Evolutionary conservation across 495 filamentous ascomycete genomes (phyloP).

Genomic region (Xylaria cubensis): DNA sequence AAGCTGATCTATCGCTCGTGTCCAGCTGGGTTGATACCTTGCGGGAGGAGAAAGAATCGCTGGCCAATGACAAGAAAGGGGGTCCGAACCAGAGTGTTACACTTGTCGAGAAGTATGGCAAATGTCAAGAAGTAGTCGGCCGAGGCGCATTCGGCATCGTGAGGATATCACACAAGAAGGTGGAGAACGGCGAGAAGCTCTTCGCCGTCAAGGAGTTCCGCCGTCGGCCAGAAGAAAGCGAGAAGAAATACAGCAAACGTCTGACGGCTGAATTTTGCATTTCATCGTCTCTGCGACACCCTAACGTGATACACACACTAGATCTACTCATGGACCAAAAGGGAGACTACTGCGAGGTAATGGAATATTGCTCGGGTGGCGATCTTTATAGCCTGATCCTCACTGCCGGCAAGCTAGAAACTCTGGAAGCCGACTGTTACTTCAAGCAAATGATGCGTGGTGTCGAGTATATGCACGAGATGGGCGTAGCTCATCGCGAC

Average conservation of each 20-base stretch:
- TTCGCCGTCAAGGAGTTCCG: conserved; percentile 99
- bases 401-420: conserved; percentile 90
- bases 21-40: conserved; percentile 96
- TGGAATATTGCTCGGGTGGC: conserved; percentile 98
- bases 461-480: conserved; percentile 99
- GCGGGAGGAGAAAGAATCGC: conserved; percentile 80
- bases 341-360: conserved; percentile 98
- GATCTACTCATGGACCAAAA: conserved; percentile 95
- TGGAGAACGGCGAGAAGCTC: conserved; percentile 89
- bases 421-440: conserved; percentile 93
- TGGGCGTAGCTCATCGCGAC: conserved; percentile 98
- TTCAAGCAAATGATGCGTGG: conserved; percentile 99
- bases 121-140: conserved; percentile 98
- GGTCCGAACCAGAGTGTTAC: conserved; percentile 79
- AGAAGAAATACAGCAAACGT: conserved; percentile 97
- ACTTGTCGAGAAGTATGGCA: conserved; percentile 95
- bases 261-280: conserved; percentile 99
- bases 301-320: conserved; percentile 97
- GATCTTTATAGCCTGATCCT: conserved; percentile 96
- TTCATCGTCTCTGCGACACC: conserved; percentile 92
- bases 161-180: conserved; percentile 95
- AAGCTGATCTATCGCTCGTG: conserved; percentile 89
- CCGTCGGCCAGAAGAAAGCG: conserved; percentile 87
- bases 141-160: conserved; percentile 97
- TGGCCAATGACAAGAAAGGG: conserved; percentile 73